Conservation (phyloP, 1,139 yeast species). For the Geotrichum klebahnii region DNA sequence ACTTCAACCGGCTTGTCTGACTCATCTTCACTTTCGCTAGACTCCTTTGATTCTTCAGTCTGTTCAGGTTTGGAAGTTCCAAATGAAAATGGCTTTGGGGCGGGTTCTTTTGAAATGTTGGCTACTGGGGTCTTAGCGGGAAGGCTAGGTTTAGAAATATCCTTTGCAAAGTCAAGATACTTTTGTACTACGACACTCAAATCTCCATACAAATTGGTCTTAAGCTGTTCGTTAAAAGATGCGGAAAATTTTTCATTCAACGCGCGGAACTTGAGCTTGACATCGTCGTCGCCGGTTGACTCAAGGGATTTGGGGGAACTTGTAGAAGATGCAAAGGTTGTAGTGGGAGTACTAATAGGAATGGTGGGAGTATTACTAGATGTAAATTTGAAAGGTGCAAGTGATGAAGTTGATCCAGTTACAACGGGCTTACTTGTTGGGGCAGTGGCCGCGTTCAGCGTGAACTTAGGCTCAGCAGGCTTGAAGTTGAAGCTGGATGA, state of each 20-base stretch:
- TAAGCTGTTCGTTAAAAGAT: too few relatives aligned
- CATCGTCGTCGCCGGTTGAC: too few relatives aligned
- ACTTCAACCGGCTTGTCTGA: conserved; percentile 7
- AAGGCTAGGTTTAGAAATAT: background rate
- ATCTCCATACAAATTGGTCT: too few relatives aligned
- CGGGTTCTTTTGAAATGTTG: too few relatives aligned
- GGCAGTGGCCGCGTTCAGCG: background rate
- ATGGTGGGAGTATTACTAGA: background rate
- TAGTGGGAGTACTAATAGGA: background rate
- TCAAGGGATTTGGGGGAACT: too few relatives aligned
- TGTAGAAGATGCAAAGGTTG: too few relatives aligned
- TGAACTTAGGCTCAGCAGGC: background rate
- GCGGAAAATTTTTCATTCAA: too few relatives aligned
- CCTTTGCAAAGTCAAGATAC: too few relatives aligned
- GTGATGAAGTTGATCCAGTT: background rate
- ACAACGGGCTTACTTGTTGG: conserved; percentile 1
- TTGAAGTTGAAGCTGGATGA: conserved; percentile 3
- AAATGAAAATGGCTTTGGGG: too few relatives aligned
- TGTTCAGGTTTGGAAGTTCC: background rate
- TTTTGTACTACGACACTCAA: too few relatives aligned
- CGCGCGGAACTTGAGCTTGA: too few relatives aligned
- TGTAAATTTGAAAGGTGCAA: background rate
- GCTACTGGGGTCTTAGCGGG: too few relatives aligned
- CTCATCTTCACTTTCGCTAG: conserved; percentile 5
- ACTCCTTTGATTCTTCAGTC: conserved; percentile 1